These are phyloP conservation scores for Hibiscus tridactylites DNA, from an alignment of 345 rosid genomes.

Conservation along the genomic window DNA sequence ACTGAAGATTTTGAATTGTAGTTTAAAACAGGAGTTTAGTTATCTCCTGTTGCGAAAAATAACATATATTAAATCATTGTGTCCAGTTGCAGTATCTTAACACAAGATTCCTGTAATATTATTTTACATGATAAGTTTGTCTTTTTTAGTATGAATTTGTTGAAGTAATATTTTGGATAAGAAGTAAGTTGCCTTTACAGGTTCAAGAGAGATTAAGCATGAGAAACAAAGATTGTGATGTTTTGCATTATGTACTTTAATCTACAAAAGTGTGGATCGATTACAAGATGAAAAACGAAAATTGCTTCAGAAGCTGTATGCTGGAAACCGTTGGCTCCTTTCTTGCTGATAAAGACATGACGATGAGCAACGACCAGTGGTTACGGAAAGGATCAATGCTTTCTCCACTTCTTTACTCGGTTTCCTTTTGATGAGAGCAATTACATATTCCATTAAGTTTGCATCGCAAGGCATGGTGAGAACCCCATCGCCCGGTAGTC, in stretches of 20 bases:
- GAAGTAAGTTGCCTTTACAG: not conserved
- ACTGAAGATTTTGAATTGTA: too few relatives aligned
- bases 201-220: not conserved
- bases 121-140: not conserved
- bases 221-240: not conserved
- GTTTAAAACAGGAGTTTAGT: too few relatives aligned
- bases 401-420: constrained; percentile 10
- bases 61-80: too few relatives aligned
- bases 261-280: too few relatives aligned
- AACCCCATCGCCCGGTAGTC: not conserved
- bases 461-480: not conserved
- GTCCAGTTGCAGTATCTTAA: not conserved
- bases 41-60: too few relatives aligned
- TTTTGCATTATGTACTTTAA: not conserved
- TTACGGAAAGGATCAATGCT: constrained; percentile 16
- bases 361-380: not conserved
- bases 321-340: not conserved
- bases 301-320: constrained; percentile 6
- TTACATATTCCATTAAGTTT: constrained; percentile 12
- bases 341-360: constrained; percentile 3
- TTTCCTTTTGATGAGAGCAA: constrained; percentile 8
- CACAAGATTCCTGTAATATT: too few relatives aligned
- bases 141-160: not conserved
- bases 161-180: not conserved
- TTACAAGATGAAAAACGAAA: not conserved